Conservation (phyloP, 2,329 filamentous ascomycete species). For the Rhexocercosporidium sp. region DNA sequence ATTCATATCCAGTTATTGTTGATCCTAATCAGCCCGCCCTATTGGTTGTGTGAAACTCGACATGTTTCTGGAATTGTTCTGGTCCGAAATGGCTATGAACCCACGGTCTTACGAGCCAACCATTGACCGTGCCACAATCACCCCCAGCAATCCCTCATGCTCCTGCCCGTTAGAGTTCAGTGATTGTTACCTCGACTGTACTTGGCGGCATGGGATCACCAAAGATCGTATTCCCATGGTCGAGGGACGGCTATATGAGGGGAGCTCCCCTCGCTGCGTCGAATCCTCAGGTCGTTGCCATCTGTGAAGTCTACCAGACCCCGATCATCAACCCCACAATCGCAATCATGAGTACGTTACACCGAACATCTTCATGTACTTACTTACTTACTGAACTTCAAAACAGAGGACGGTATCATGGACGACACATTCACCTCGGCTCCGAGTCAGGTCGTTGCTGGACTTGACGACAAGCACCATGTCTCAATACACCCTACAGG, state of each 20-base stretch:
- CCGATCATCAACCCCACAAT: background rate
- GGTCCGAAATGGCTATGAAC: background rate
- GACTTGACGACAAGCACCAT: conserved; percentile 26
- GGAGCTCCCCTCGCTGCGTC: conserved; percentile 1
- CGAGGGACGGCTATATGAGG: conserved; percentile 15
- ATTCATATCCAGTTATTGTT: background rate
- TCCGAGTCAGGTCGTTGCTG: conserved; percentile 23
- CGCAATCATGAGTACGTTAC: conserved; percentile 25
- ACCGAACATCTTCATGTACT: background rate
- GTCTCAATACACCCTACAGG: conserved; percentile 11
- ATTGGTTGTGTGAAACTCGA: conserved; percentile 1
- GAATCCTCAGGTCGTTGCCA: conserved; percentile 5
- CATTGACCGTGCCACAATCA: conserved; percentile 14
- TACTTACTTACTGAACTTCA: conserved; percentile 1
- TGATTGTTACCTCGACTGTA: conserved; percentile 12
- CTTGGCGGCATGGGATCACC: conserved; percentile 9
- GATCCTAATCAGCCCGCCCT: background rate
- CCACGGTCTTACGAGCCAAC: conserved; percentile 4
- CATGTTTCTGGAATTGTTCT: conserved; percentile 19
- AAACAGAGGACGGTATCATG: conserved; percentile 23
- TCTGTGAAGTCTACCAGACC: conserved; percentile 4
- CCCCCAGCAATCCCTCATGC: background rate
- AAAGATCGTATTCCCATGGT: conserved; percentile 7
- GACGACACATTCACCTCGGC: conserved; percentile 28
- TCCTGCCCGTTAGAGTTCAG: conserved; percentile 11